Conservation (phyloP, 2,329 filamentous ascomycete genomes). For the Chaetomium globosum region DNA sequence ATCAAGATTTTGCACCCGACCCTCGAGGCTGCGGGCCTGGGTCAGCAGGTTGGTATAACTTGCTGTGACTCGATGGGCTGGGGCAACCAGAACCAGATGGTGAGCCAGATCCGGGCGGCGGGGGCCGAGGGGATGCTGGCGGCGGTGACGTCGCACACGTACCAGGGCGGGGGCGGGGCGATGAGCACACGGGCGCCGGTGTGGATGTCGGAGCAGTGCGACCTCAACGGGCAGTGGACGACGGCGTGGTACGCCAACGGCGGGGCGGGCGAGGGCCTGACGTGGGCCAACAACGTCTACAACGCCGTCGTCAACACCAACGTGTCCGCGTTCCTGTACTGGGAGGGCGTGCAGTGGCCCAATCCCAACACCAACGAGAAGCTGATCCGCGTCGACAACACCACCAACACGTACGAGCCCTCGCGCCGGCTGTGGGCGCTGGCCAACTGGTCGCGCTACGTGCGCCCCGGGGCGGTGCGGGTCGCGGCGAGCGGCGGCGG, state of each 20-base stretch:
- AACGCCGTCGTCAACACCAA: conserved; percentile 53
- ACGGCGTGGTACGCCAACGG: conserved; percentile 53
- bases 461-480: conserved; percentile 45
- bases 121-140: conserved; percentile 42
- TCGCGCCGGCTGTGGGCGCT: conserved; percentile 47
- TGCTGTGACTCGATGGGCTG: conserved; percentile 48
- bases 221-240: conserved; percentile 49
- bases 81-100: conserved; percentile 44
- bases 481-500: conserved; percentile 39
- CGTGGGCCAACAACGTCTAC: conserved; percentile 59
- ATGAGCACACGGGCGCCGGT: conserved; percentile 48
- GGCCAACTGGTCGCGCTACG: conserved; percentile 46
- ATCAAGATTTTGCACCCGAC: conserved; percentile 52
- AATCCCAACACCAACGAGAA: conserved; percentile 44
- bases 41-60: conserved; percentile 41
- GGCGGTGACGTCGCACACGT: conserved; percentile 47
- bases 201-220: conserved; percentile 57
- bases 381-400: conserved; percentile 40
- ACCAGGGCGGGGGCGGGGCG: conserved; percentile 45
- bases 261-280: conserved; percentile 54
- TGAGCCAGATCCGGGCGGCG: conserved; percentile 43
- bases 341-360: conserved; percentile 50
- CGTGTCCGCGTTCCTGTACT: conserved; percentile 57
- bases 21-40: conserved; percentile 39
- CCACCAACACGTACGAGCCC: conserved; percentile 42